A percentile compares a stretch with the other conserved stretches of the same genome.
Evolutionary conservation across 768 basidiomycete species (phyloP).

Genomic region (Suillus brevipes): DNA sequence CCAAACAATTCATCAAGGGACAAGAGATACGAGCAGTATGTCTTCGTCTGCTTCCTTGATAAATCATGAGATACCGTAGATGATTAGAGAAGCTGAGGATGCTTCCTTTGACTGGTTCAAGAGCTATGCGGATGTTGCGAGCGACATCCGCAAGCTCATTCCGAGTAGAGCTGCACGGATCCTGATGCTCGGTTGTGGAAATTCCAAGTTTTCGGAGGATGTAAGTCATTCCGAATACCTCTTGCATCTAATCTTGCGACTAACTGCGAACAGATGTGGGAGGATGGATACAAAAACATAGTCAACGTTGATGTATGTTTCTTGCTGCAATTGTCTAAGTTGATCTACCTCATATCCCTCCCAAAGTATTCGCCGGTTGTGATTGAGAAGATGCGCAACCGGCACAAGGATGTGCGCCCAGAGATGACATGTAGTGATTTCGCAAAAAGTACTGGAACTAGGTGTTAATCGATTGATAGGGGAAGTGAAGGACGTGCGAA

Average conservation of each 20-base stretch:
- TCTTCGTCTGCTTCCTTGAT: conserved; percentile 10
- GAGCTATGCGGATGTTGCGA: conserved; percentile 70
- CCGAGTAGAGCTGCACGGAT: conserved; percentile 62
- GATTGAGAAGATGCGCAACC: conserved; percentile 69
- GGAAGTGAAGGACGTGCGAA: conserved; percentile 83
- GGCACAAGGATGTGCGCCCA: conserved; percentile 49
- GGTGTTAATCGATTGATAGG: conserved; percentile 42
- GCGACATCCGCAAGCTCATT: conserved; percentile 58
- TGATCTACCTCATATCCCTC: background rate
- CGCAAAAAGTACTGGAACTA: background rate
- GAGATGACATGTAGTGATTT: conserved; percentile 66
- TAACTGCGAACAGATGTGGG: conserved; percentile 67
- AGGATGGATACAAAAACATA: conserved; percentile 80
- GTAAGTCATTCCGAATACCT: conserved; percentile 37
- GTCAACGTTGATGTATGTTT: conserved; percentile 71
- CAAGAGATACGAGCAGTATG: conserved; percentile 65
- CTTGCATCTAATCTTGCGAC: background rate
- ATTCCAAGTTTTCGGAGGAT: conserved; percentile 78
- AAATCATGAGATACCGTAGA: conserved; percentile 10
- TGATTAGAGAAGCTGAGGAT: conserved; percentile 55
- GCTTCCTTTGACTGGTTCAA: conserved; percentile 86
- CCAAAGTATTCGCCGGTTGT: conserved; percentile 71
- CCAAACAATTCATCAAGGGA: conserved; percentile 47
- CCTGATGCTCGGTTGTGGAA: conserved; percentile 83
- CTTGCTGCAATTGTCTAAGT: background rate